A percentile compares a stretch with the other conserved stretches of the same genome.
These are phyloP conservation scores for Penicillium concentricum DNA, from an alignment of 2,329 filamentous ascomycete genomes.

Conservation along the genomic window DNA sequence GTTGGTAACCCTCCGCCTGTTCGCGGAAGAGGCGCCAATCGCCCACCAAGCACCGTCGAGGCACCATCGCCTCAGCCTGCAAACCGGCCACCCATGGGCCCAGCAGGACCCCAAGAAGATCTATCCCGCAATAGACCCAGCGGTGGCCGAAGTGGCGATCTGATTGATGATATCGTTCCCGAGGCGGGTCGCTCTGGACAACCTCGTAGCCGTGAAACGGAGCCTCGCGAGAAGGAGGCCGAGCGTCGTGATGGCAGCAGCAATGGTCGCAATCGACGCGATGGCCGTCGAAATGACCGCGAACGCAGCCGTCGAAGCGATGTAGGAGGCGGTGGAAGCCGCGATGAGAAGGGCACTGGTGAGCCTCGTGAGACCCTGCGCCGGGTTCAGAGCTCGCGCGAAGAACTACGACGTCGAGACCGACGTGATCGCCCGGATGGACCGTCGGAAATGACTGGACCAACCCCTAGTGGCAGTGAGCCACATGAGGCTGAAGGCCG, in stretches of 20 bases:
- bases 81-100: constrained; percentile 33
- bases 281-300: constrained; percentile 37
- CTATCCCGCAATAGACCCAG: constrained; percentile 29
- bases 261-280: constrained; percentile 29
- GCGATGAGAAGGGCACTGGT: constrained; percentile 25
- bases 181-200: constrained; percentile 36
- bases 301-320: constrained; percentile 38
- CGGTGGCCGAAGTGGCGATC: constrained; percentile 31
- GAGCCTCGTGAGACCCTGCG: constrained; percentile 34
- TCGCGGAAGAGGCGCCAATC: constrained; percentile 41
- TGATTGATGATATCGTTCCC: constrained; percentile 33
- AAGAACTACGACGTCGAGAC: constrained; percentile 37
- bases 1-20: constrained; percentile 35
- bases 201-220: constrained; percentile 20
- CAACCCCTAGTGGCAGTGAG: constrained; percentile 6
- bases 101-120: constrained; percentile 31
- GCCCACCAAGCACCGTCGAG: constrained; percentile 34
- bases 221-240: constrained; percentile 32
- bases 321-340: constrained; percentile 18
- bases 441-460: constrained; percentile 18
- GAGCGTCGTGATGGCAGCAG: constrained; percentile 30
- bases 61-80: constrained; percentile 31
- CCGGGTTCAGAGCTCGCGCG: constrained; percentile 32
- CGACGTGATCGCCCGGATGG: constrained; percentile 39
- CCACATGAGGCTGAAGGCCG: constrained; percentile 35